Conservation (phyloP, 345 rosid species). For the Camelina neglecta region DNA sequence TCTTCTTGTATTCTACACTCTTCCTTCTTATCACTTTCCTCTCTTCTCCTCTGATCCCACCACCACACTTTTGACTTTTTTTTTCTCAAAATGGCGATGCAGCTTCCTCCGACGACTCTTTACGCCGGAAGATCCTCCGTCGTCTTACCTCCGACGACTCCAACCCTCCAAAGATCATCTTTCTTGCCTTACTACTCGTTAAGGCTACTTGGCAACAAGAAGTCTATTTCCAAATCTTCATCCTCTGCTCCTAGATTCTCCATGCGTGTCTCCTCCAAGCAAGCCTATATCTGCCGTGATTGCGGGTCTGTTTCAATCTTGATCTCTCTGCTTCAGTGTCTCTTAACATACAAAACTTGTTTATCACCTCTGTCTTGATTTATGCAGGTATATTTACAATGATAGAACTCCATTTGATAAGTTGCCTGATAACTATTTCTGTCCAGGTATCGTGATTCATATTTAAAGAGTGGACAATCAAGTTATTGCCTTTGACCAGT, state of each 20-base stretch:
- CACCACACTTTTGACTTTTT: conserved; percentile 1
- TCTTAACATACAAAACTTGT: not conserved
- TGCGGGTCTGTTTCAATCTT: conserved; percentile 64
- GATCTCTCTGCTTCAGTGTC: not conserved
- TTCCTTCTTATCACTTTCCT: conserved; percentile 36
- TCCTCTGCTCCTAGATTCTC: conserved; percentile 59
- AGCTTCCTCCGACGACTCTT: conserved; percentile 31
- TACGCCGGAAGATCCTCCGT: conserved; percentile 33
- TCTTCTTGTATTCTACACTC: not conserved
- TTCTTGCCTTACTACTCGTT: conserved; percentile 57
- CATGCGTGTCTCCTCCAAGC: conserved; percentile 87
- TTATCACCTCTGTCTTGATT: conserved; percentile 1
- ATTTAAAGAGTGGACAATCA: not conserved
- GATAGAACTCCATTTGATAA: conserved; percentile 92
- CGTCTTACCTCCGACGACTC: conserved; percentile 46
- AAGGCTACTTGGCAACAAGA: conserved; percentile 38
- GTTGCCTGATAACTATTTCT: conserved; percentile 72
- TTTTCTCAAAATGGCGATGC: conserved; percentile 52
- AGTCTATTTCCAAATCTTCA: conserved; percentile 26
- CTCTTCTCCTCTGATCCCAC: conserved; percentile 24
- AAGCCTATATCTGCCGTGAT: conserved; percentile 90
- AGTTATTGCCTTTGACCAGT: not conserved
- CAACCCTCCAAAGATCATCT: conserved; percentile 55
- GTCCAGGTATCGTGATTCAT: conserved; percentile 61
- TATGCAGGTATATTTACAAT: conserved; percentile 77